Evolutionary conservation across 2,329 filamentous ascomycete species (phyloP), one percentile per base, ranked within the genome.

Genomic region (Botrytis cinerea): DNA sequence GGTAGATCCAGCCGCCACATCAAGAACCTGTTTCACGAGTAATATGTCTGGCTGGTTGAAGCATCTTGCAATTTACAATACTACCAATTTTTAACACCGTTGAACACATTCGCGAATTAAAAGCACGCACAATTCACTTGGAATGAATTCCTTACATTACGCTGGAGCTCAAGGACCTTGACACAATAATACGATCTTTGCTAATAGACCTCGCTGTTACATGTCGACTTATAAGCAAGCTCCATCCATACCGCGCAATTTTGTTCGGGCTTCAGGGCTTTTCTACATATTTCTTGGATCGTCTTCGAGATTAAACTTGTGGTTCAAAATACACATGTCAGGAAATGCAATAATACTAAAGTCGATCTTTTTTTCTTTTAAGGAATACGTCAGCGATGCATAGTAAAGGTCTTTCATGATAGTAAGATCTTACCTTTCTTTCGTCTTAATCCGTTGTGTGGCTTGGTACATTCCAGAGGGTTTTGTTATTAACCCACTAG

Each of bases 381-480:
- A 16, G 2, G 12, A 10, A 38, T 9, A 22, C 32, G 10, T 10
- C 7, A 12, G 16, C 22, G 9, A 67, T 28, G 2, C 18, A 43
- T 6, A 40, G n/a, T 32, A 28, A 3, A 43, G 22, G 40, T 8
- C 35, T 68, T 68, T 54, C 25, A 54, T 28, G n/a, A 54, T 16
- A n/a, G 48, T 54, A 54, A 16, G 3, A 10, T 18, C 32, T 28
- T 68, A 4, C 18, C 5, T 54, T 14, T 40, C 48, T 68, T 68
- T 68, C 25, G 57, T 57, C 25, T 32, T 25, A 25, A 28, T 57
- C 16, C 6, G 18, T 57, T 28, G 25, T 40, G 48, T 68, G 66
- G 66, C 66, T 68, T 57, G 66, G n/a, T 68, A 43, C 48, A 68
- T 68, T 68, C 66, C 48, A 68, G 28, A 22, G 48, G 40, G 5